Percentiles rank a stretch among this genome's conserved stretches.
phyloP scores from a whole-genome alignment of 1,139 yeast genomes.

The Debaryomycetaceae sp. region DNA sequence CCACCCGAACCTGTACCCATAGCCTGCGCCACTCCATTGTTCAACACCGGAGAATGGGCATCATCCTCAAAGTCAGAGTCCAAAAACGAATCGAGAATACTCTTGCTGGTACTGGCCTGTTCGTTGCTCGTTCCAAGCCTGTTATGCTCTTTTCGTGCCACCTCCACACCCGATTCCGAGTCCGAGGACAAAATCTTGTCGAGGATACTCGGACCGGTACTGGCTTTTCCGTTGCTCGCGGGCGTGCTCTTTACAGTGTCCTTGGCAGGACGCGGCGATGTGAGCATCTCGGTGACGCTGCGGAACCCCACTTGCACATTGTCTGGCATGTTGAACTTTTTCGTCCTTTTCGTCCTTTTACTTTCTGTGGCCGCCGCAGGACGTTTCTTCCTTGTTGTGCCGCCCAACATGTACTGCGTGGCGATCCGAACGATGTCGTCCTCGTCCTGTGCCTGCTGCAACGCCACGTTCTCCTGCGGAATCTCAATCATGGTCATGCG shows the following conservation, averaged over 20 bases:
- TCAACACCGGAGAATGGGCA: too few species aligned
- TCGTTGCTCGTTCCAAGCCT: too few species aligned
- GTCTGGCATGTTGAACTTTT: slow-evolving; percentile 67
- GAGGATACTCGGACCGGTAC: too few species aligned
- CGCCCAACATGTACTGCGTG: slow-evolving; percentile 30
- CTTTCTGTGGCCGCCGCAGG: slow-evolving; percentile 5
- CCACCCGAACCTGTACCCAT: too few species aligned
- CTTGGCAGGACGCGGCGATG: slow-evolving; percentile 10
- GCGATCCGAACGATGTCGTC: slow-evolving; percentile 65
- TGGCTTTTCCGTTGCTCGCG: too few species aligned
- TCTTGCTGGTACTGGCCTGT: too few species aligned
- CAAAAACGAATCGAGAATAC: too few species aligned
- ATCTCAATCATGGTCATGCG: slow-evolving; percentile 48
- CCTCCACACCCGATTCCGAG: too few species aligned
- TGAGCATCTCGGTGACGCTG: slow-evolving; percentile 42
- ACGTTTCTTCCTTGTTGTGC: slow-evolving; percentile 13
- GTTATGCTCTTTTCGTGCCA: too few species aligned
- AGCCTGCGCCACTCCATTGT: too few species aligned
- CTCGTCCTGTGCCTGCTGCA: slow-evolving; percentile 44
- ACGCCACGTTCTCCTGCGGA: slow-evolving; percentile 57
- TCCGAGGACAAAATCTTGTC: slow-evolving; percentile 16
- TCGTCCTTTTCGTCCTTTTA: slow-evolving; percentile 11
- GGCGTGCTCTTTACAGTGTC: slow-evolving; percentile 5
- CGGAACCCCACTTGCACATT: slow-evolving; percentile 63
- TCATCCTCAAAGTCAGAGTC: too few species aligned